Percentiles rank a stretch among this genome's conserved stretches.
Evolutionary conservation across 768 basidiomycete genomes (phyloP).

Genomic region (Kwoniella mangroviensis): DNA sequence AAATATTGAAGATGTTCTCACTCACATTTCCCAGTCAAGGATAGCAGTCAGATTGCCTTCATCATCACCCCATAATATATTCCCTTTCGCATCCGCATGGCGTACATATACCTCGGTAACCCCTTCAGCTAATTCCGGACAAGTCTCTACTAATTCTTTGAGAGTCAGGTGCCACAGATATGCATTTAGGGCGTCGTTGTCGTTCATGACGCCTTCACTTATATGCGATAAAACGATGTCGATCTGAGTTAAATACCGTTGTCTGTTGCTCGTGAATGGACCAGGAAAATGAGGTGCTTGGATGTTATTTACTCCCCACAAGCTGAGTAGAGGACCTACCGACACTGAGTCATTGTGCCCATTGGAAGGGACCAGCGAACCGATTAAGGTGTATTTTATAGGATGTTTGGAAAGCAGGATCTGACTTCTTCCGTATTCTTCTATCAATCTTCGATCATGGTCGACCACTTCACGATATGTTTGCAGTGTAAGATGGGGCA

Average conservation of each 20-base stretch:
- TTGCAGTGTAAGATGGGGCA: too few relatives aligned
- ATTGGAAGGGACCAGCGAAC: neutral
- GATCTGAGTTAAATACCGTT: conserved; percentile 21
- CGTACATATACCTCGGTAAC: conserved; percentile 27
- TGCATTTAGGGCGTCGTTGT: neutral
- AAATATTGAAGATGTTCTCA: neutral
- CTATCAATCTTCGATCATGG: neutral
- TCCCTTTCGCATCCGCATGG: conserved; percentile 43
- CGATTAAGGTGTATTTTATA: neutral
- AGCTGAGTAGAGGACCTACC: conserved; percentile 4
- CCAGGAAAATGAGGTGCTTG: conserved; percentile 22
- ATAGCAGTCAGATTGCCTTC: conserved; percentile 38
- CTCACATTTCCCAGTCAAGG: conserved; percentile 54
- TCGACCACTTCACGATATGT: neutral
- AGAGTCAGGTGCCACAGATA: conserved; percentile 19
- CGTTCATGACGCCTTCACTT: neutral
- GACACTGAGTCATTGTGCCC: neutral
- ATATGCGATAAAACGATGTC: conserved; percentile 12
- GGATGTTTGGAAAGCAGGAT: conserved; percentile 1
- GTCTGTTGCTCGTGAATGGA: conserved; percentile 18
- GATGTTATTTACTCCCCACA: neutral
- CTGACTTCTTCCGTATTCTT: conserved; percentile 4
- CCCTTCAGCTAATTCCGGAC: conserved; percentile 3
- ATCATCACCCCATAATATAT: conserved; percentile 46
- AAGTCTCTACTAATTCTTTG: conserved; percentile 7